These are phyloP conservation scores for Pilobolus umbonatus DNA, from an alignment of 192 early-diverging fungal genomes.

Conservation along the genomic window DNA sequence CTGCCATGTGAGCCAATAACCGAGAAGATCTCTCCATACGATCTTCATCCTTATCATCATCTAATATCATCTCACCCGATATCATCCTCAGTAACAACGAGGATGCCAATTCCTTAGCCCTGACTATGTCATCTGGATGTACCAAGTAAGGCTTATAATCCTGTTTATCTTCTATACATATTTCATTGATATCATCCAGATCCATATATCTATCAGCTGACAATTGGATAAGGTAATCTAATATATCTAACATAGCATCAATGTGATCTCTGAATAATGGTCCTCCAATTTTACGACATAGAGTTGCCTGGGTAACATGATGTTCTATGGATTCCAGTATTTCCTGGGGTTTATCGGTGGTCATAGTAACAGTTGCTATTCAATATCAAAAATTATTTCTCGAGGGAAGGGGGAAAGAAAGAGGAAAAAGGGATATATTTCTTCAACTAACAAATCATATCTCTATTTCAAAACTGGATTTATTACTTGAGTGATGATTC, in stretches of 20 bases:
- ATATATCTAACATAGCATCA: neutral
- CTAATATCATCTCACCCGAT: conserved; percentile 5
- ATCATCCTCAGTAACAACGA: conserved; percentile 15
- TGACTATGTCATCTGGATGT: conserved; percentile 12
- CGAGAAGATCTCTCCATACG: conserved; percentile 25
- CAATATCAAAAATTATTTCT: too few species aligned
- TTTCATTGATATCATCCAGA: neutral
- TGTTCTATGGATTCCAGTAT: neutral
- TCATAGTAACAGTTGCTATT: too few species aligned
- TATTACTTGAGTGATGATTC: too few species aligned
- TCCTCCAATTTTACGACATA: conserved; percentile 2
- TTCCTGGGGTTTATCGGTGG: too few species aligned
- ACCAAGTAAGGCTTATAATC: conserved; percentile 4
- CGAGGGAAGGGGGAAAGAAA: too few species aligned
- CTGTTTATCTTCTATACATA: neutral
- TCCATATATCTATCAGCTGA: conserved; percentile 16
- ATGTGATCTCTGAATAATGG: neutral
- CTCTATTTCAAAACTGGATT: too few species aligned
- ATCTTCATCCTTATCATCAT: conserved; percentile 15
- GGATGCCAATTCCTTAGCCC: conserved; percentile 6
- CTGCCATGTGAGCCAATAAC: conserved; percentile 33
- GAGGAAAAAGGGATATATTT: too few species aligned
- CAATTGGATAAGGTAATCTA: conserved; percentile 7
- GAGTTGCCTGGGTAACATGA: neutral
- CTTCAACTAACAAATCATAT: too few species aligned